Base-by-base conservation (phyloP, 805 yeast species). In the Candida anglica region DNA sequence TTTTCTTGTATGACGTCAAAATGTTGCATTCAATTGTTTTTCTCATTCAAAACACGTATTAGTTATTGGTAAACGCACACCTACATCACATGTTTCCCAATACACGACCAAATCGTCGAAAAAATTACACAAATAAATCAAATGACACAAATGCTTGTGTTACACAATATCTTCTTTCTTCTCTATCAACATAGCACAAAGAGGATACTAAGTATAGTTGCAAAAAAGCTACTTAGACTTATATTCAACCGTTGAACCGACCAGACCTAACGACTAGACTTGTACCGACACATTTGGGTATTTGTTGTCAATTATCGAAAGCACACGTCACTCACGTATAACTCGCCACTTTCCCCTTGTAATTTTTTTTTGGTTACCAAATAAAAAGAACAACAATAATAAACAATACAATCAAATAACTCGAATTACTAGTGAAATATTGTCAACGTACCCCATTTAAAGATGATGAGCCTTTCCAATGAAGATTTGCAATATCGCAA, bases 401-500 rank as follows among this genome's bases (percentile, higher is more conserved):
- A n/a, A n/a, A n/a, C n/a, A n/a, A n/a, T n/a, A 23, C 26, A 23
- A 23, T 7, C n/a, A 7, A 11, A 23, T 14, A 23, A 23, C 26
- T 7, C 9, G 14, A 23, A 11, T 6, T 23, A 11, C 6, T 23
- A n/a, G n/a, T n/a, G n/a, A n/a, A n/a, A n/a, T n/a, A n/a, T n/a
- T n/a, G n/a, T n/a, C n/a, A n/a, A n/a, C n/a, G n/a, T 14, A 23
- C 6, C 26, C 13, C 13, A 11, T 33, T 7, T 27, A 19, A 40
- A 36, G 26, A 36, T 37, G 44, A 39, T 38, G 41, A 27, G 39
- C 15, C 29, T 44, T 19, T 36, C 44, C 11, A 42, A 37, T 27
- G 50, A 44, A 18, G 49, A 44, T 15, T 16, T 27, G 30, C 22
- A 21, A 9, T 27, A 27, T 16, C 30, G 30, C 9, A 27, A 27